Evolutionary conservation across 345 rosid genomes (phyloP).

Genomic region (Pseudoturritis turrita): DNA sequence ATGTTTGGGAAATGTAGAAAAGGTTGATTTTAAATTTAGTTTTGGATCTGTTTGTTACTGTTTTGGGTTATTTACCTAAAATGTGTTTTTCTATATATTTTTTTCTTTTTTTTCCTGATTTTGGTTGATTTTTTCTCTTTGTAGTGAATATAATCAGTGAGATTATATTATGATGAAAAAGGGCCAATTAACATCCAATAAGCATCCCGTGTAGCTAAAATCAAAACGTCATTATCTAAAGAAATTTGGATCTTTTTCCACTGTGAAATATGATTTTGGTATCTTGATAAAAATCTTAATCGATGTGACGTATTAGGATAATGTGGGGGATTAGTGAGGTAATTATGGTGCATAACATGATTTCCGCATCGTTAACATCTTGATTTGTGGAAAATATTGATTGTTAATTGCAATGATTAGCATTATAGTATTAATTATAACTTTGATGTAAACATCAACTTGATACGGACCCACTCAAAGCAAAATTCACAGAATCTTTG

Average conservation of each 20-base stretch:
- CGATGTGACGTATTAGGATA: slow-evolving; percentile 28
- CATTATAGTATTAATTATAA: slow-evolving; percentile 31
- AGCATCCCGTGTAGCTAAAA: background rate
- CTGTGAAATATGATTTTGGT: slow-evolving; percentile 8
- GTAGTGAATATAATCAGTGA: background rate
- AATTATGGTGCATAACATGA: slow-evolving; percentile 58
- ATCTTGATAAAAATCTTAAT: slow-evolving; percentile 15
- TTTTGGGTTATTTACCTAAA: background rate
- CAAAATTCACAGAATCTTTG: slow-evolving; percentile 37
- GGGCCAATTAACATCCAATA: background rate
- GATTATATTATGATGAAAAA: background rate
- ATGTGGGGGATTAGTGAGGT: slow-evolving; percentile 34
- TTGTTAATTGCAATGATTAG: slow-evolving; percentile 49
- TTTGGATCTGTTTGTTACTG: background rate
- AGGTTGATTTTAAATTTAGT: background rate
- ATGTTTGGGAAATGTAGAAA: background rate
- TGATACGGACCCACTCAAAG: slow-evolving; percentile 46
- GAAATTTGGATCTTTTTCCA: background rate
- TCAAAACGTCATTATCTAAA: background rate
- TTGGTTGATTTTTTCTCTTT: background rate
- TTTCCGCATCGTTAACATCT: slow-evolving; percentile 44
- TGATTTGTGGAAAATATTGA: slow-evolving; percentile 48
- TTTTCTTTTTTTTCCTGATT: background rate
- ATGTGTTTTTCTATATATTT: background rate
- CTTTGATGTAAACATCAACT: slow-evolving; percentile 46